Percentiles rank a stretch among this genome's conserved stretches.
Evolutionary conservation across 768 basidiomycete genomes (phyloP).

Genomic region (Antrodiella citrinella): DNA sequence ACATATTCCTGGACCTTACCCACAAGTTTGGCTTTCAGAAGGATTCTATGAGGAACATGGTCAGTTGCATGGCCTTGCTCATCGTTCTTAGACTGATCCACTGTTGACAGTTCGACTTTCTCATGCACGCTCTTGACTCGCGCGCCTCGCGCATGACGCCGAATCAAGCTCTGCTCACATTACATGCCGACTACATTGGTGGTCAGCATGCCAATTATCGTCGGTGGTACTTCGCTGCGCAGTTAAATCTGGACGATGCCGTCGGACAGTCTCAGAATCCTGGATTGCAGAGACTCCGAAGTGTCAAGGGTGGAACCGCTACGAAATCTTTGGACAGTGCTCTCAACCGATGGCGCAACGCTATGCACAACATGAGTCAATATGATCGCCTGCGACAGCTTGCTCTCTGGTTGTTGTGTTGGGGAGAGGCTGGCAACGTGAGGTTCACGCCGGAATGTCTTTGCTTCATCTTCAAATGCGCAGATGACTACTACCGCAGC

Average conservation of each 20-base stretch:
- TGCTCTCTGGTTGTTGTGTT: conserved; percentile 91
- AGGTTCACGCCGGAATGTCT: conserved; percentile 95
- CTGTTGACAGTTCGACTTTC: conserved; percentile 75
- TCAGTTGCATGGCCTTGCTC: conserved; percentile 23
- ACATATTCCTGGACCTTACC: conserved; percentile 94
- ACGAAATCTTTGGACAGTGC: conserved; percentile 90
- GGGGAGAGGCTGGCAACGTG: conserved; percentile 98
- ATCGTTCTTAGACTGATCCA: conserved; percentile 8
- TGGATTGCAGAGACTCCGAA: conserved; percentile 81
- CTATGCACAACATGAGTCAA: conserved; percentile 99
- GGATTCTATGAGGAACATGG: conserved; percentile 95
- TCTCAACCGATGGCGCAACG: conserved; percentile 90
- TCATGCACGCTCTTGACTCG: conserved; percentile 97
- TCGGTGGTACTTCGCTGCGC: conserved; percentile 99
- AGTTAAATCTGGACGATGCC: conserved; percentile 97
- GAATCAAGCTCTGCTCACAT: conserved; percentile 88
- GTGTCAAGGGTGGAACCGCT: conserved; percentile 58
- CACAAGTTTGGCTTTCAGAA: conserved; percentile 99
- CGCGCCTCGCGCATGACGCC: conserved; percentile 98
- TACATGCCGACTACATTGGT: conserved; percentile 98
- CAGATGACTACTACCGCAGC: conserved; percentile 98
- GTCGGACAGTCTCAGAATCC: conserved; percentile 94
- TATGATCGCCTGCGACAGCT: conserved; percentile 97
- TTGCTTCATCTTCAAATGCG: conserved; percentile 99
- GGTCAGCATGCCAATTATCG: conserved; percentile 98